Evolutionary conservation across 2,329 filamentous ascomycete genomes (phyloP).

Genomic region (Cephalotrichum gorgonifer): DNA sequence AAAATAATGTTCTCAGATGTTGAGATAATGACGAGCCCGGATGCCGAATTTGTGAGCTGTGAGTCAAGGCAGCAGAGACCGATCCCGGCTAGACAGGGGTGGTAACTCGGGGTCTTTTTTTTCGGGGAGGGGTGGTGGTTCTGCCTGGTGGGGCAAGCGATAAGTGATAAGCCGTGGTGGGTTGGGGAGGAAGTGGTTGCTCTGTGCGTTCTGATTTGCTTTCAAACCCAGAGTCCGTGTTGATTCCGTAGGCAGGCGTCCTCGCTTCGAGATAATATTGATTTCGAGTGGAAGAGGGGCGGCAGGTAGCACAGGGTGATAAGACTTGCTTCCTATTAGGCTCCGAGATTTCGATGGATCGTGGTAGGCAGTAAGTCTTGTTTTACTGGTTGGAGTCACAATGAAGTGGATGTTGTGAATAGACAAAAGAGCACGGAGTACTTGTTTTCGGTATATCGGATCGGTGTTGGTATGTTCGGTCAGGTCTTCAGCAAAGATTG

Average conservation of each 20-base stretch:
- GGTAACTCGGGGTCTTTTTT: not conserved
- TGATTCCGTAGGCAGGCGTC: conserved; percentile 1
- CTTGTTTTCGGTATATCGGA: no score
- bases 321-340: no score
- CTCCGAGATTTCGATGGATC: no score
- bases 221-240: conserved; percentile 3
- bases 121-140: conserved; percentile 1
- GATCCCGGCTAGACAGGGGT: conserved; percentile 12
- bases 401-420: not conserved
- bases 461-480: no score
- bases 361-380: no score
- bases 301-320: no score
- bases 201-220: conserved; percentile 6
- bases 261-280: not conserved
- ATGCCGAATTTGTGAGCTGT: conserved; percentile 10
- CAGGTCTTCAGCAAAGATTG: not conserved
- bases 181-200: conserved; percentile 6
- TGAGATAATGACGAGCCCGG: conserved; percentile 5
- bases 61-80: conserved; percentile 16
- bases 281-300: no score
- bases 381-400: not conserved
- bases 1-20: conserved; percentile 6
- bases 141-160: not conserved
- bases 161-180: not conserved
- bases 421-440: not conserved